Base-by-base conservation (phyloP, 1,284 basidiomycete species). In the Cutaneotrichosporon dermatis region DNA sequence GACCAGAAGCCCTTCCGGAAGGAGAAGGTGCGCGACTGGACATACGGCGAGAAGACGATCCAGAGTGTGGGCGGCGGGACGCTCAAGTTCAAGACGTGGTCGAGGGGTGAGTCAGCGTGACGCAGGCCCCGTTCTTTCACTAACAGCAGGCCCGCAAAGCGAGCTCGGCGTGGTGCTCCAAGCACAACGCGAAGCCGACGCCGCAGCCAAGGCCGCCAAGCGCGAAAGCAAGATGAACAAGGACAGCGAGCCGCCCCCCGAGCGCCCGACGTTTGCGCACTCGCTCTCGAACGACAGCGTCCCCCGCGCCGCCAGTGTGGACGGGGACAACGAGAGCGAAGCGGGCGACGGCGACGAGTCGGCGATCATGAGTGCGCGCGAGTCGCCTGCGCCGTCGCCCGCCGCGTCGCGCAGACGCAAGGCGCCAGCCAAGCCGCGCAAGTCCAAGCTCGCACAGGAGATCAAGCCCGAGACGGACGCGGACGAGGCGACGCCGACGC, bases 391-490 rank as follows among this genome's bases (percentile, higher is more conserved):
- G 12, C 64, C 63, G 15, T 41, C 53, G 13, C 60, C 63, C 13
- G 54, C 49, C 9, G 61, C 63, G 15, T 41, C 48, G 40, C 55
- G 51, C 41, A 51, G 57, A 11, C 55, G 56, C 13, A 59, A 46
- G 13, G 57, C 60, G 51, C 55, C 49, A 35, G 48, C 54, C 40
- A 64, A 65, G 54, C 71, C 71, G 13, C 66, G 69, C 51, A 76
- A 75, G 57, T 69, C 67, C 16, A 74, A 74, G 58, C 64, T 76
- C 54, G 74, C 69, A 9, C 70, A 76, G 51, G 75, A 76, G 67
- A 72, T 76, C 35, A 63, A 61, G 33, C 40, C 51, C 7, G 60
- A 62, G 6, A 51, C 57, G 5, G 55, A 57, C 6, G 12, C 39
- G 11, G 37, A 51, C n/a, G 37, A 39, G 6, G 37, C 9, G 42